A percentile compares a stretch with the other conserved stretches of the same genome.
phyloP scores from a whole-genome alignment of 257 asterid species.

The Henckelia pumila region DNA sequence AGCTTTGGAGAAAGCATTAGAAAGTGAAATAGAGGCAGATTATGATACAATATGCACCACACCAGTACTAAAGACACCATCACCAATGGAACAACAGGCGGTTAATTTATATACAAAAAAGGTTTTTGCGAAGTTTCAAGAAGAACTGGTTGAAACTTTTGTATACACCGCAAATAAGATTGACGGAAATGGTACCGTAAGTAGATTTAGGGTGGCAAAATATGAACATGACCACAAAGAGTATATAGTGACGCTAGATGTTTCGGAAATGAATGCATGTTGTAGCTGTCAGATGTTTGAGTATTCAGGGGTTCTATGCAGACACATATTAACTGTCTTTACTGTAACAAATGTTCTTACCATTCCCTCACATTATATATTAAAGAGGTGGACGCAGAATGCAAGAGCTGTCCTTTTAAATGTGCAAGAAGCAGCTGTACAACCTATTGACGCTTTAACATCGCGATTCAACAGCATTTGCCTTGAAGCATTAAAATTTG shows the following conservation, averaged over 20 bases:
- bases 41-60: conserved; percentile 47
- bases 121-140: conserved; percentile 72
- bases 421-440: conserved; percentile 38
- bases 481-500: conserved; percentile 55
- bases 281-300: conserved; percentile 89
- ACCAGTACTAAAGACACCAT: conserved; percentile 69
- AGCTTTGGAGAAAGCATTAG: conserved; percentile 64
- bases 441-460: conserved; percentile 42
- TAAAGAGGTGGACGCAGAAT: conserved; percentile 71
- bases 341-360: conserved; percentile 75
- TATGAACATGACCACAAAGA: conserved; percentile 78
- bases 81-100: conserved; percentile 85
- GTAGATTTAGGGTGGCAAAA: conserved; percentile 77
- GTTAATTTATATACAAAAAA: conserved; percentile 63
- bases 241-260: conserved; percentile 48
- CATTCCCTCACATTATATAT: conserved; percentile 61
- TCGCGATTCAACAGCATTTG: conserved; percentile 63
- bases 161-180: conserved; percentile 75
- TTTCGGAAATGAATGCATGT: conserved; percentile 59
- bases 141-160: conserved; percentile 81
- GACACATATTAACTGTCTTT: conserved; percentile 75
- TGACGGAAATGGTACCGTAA: conserved; percentile 51
- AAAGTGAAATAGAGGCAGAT: conserved; percentile 70
- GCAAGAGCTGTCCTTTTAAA: conserved; percentile 47
- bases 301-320: conserved; percentile 69